Percentiles rank a stretch among this genome's conserved stretches.
Evolutionary conservation across 2,329 filamentous ascomycete genomes (phyloP).

Genomic region (Penicillium sp.): DNA sequence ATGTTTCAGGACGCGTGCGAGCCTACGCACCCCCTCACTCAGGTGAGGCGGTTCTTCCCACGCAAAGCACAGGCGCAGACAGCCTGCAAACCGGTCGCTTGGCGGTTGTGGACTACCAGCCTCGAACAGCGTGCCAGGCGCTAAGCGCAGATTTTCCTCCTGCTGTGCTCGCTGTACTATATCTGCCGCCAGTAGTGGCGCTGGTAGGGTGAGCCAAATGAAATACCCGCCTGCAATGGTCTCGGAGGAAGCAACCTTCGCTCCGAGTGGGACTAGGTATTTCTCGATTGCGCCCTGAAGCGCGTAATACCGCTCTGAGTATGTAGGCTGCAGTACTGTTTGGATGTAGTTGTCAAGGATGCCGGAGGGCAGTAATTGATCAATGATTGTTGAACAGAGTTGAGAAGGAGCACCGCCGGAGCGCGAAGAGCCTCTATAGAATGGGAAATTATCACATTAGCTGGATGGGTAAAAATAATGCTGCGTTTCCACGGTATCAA

Average conservation of each 20-base stretch:
- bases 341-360: constrained; percentile 59
- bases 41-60: constrained; percentile 71
- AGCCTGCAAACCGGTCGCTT: constrained; percentile 59
- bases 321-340: constrained; percentile 59
- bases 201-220: constrained; percentile 73
- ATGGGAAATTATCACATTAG: constrained; percentile 14
- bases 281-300: constrained; percentile 64
- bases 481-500: not conserved
- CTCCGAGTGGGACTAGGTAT: constrained; percentile 66
- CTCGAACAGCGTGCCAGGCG: constrained; percentile 71
- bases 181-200: constrained; percentile 55
- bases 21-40: constrained; percentile 67
- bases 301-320: constrained; percentile 56
- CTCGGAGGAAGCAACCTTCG: constrained; percentile 43
- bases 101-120: constrained; percentile 60
- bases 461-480: not conserved
- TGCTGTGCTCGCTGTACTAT: constrained; percentile 62
- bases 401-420: constrained; percentile 66
- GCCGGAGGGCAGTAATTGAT: constrained; percentile 57
- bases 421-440: constrained; percentile 56
- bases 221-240: constrained; percentile 79
- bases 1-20: constrained; percentile 49
- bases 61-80: constrained; percentile 70
- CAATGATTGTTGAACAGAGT: constrained; percentile 60
- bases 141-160: constrained; percentile 70